Conservation (phyloP, 2,329 filamentous ascomycete genomes). For the Cytospora schulzeri region DNA sequence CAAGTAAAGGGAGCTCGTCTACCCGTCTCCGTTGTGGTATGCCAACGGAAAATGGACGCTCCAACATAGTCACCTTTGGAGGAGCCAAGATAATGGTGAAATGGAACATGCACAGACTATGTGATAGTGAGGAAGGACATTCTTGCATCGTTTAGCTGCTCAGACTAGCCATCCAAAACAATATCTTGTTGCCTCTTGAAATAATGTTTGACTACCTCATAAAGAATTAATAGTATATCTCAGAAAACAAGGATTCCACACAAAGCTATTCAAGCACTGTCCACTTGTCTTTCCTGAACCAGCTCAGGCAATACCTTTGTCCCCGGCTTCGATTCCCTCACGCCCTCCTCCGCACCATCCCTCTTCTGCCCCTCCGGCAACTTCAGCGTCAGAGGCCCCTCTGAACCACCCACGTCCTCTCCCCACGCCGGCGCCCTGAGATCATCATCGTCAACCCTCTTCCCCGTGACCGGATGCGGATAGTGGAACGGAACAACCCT, state of each 20-base stretch:
- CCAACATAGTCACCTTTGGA: too few relatives aligned
- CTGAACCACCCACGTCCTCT: conserved; percentile 41
- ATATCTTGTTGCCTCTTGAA: too few relatives aligned
- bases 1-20: too few relatives aligned
- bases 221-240: too few relatives aligned
- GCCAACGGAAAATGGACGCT: neutral
- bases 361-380: conserved; percentile 41
- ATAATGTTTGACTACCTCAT: too few relatives aligned
- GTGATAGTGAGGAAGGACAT: too few relatives aligned
- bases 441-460: conserved; percentile 47
- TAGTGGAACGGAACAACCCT: conserved; percentile 58
- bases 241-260: too few relatives aligned
- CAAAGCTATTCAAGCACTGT: conserved; percentile 23
- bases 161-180: too few relatives aligned
- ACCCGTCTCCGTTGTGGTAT: neutral
- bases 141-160: neutral
- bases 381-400: conserved; percentile 45
- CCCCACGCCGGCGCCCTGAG: conserved; percentile 51
- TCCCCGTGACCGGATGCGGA: conserved; percentile 52
- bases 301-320: conserved; percentile 42
- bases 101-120: too few relatives aligned
- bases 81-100: too few relatives aligned
- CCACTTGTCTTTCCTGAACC: conserved; percentile 35
- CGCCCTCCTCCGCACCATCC: conserved; percentile 35
- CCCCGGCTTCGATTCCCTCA: conserved; percentile 34